phyloP scores from a whole-genome alignment of 352 stramenopile species.

The Pseudoperonospora humuli region DNA sequence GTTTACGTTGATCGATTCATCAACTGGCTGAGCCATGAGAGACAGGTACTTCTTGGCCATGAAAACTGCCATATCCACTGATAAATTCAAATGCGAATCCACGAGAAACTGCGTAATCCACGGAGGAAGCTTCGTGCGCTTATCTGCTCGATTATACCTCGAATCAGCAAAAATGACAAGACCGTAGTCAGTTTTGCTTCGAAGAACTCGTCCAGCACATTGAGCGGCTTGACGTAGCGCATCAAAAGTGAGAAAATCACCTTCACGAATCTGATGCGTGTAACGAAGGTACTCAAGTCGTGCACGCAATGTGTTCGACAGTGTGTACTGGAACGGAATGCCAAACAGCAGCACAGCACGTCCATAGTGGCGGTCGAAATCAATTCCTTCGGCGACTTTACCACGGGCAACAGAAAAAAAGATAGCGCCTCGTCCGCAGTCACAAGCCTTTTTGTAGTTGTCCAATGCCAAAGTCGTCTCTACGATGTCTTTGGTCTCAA shows the following conservation, averaged over 20 bases:
- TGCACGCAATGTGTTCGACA: conserved; percentile 89
- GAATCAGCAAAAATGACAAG: conserved; percentile 98
- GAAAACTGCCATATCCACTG: conserved; percentile 93
- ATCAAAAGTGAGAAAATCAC: conserved; percentile 98
- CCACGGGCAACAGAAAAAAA: conserved; percentile 98
- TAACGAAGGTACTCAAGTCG: conserved; percentile 96
- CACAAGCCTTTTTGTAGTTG: conserved; percentile 97
- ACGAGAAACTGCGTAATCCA: conserved; percentile 98
- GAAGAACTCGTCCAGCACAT: conserved; percentile 96
- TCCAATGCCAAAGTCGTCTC: conserved; percentile 98
- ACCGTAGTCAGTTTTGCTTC: conserved; percentile 98
- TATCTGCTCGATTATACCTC: conserved; percentile 97
- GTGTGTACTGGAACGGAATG: conserved; percentile 98
- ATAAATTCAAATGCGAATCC: conserved; percentile 94
- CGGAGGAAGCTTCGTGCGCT: conserved; percentile 95
- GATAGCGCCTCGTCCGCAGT: conserved; percentile 92
- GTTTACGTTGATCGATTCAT: conserved; percentile 87
- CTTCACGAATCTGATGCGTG: conserved; percentile 88
- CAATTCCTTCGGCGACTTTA: conserved; percentile 99
- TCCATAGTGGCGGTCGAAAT: conserved; percentile 99
- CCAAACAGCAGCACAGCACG: conserved; percentile 97
- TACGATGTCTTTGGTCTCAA: conserved; percentile 99
- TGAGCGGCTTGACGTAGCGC: conserved; percentile 95
- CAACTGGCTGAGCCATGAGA: conserved; percentile 94
- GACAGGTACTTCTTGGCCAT: conserved; percentile 94